Base-by-base conservation (phyloP, 352 stramenopile species). In the Phytophthora uliginosa region DNA sequence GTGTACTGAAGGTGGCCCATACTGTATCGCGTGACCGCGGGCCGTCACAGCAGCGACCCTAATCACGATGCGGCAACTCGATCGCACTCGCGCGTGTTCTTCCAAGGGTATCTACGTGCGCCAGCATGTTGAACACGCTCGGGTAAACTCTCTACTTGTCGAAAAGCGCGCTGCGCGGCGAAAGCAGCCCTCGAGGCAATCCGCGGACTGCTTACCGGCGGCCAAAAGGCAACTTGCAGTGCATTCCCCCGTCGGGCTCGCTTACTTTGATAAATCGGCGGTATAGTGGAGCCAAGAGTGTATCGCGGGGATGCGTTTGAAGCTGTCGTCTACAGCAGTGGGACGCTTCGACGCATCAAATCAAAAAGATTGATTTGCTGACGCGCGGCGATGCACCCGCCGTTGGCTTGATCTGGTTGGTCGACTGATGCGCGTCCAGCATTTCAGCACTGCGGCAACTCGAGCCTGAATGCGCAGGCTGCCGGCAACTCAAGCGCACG, bases 321-420 rank as follows among this genome's bases (percentile, higher is more conserved):
- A 52, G 63, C 20, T 60, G 33, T 71, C 51, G 66, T 73, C 66
- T 68, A 73, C 66, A 73, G 60, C 36, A 67, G 57, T 72, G 47
- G 64, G 57, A 67, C 26, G 22, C 42, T 8, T 6, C 18, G 9
- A 10, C 15, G 28, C 55, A 54, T 36, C 61, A 68, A 68, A 68
- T 68, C 61, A 22, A 18, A 7, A 31, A 31, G 28, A 31, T 31
- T 7, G 28, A 31, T 31, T 31, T 31, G 28, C 28, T 31, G 28
- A 31, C 40, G 40, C 40, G 40, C 40, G 40, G 40, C 40, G 40
- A 48, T 50, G 40, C 40, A 50, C 12, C 40, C 17, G 15, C 36
- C 13, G 40, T 50, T 50, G 40, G 40, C 40, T 50, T 15, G 13
- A 15, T 20, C 17, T n/a, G 12, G 15, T 48, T 50, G 40, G 40